A percentile compares a stretch with the other conserved stretches of the same genome.
Evolutionary conservation across 331 rosid genomes (phyloP).

Genomic region (Stylosanthes scabra): DNA sequence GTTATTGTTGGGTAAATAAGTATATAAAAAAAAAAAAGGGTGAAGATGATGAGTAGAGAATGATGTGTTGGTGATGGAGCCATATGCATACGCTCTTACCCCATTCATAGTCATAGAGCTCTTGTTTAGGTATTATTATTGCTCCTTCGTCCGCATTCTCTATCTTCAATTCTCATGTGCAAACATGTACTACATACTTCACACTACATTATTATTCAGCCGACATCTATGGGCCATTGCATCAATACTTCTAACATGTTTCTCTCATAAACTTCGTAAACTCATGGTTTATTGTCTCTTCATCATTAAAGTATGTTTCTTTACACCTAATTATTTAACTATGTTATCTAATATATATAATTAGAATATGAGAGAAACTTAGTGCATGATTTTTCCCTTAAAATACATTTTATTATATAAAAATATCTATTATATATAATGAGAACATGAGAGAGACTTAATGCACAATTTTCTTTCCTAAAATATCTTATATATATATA

Average conservation of each 20-base stretch:
- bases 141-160: constrained; percentile 20
- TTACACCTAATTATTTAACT: neutral
- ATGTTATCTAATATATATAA: too few species aligned
- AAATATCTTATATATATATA: too few species aligned
- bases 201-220: neutral
- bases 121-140: neutral
- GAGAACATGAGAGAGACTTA: too few species aligned
- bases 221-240: constrained; percentile 2
- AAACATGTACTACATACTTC: neutral
- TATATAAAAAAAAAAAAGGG: neutral
- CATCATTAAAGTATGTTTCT: neutral
- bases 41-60: neutral
- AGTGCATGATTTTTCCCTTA: too few species aligned
- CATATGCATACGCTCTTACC: neutral
- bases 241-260: constrained; percentile 5
- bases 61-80: neutral
- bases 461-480: too few species aligned
- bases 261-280: neutral
- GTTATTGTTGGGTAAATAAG: neutral
- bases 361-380: too few species aligned
- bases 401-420: too few species aligned
- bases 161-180: constrained; percentile 27
- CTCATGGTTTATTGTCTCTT: constrained; percentile 18
- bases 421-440: too few species aligned
- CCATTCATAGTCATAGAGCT: neutral